Evolutionary conservation across 495 filamentous ascomycete species (phyloP).

Genomic region (Tuber calosporum): DNA sequence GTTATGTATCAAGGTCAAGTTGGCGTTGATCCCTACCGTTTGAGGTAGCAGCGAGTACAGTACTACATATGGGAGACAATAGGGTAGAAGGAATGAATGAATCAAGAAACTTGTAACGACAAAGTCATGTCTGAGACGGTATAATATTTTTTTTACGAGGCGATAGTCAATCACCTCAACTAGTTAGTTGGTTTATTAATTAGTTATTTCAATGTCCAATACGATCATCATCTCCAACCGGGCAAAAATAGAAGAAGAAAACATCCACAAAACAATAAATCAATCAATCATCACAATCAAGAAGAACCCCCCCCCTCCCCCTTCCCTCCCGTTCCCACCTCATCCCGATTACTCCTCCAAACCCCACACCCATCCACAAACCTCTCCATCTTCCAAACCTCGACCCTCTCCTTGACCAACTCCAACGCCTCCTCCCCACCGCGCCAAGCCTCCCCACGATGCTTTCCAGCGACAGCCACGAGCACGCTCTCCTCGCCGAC

Average conservation of each 20-base stretch:
- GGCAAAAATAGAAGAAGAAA: too few relatives aligned
- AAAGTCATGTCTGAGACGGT: too few relatives aligned
- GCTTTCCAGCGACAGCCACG: slow-evolving; percentile 76
- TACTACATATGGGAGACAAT: too few relatives aligned
- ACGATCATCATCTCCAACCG: too few relatives aligned
- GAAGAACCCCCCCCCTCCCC: slow-evolving; percentile 51
- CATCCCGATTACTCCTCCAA: slow-evolving; percentile 89
- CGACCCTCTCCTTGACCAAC: slow-evolving; percentile 71
- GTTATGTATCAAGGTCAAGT: slow-evolving; percentile 23
- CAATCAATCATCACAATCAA: slow-evolving; percentile 12
- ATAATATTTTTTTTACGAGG: too few relatives aligned
- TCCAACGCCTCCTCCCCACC: slow-evolving; percentile 88
- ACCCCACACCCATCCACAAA: slow-evolving; percentile 69
- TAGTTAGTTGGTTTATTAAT: too few relatives aligned
- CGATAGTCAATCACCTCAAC: too few relatives aligned
- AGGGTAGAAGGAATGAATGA: too few relatives aligned
- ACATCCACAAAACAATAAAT: not conserved
- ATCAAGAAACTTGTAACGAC: too few relatives aligned
- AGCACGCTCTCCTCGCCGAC: slow-evolving; percentile 87
- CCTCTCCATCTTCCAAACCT: slow-evolving; percentile 94
- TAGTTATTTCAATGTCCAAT: too few relatives aligned
- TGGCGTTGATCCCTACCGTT: slow-evolving; percentile 11
- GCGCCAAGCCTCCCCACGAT: slow-evolving; percentile 81
- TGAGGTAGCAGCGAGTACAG: not conserved
- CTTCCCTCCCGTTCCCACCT: too few relatives aligned